Evolutionary conservation across 192 early-diverging fungal genomes (phyloP).

Genomic region (Geranomyces michiganensis): DNA sequence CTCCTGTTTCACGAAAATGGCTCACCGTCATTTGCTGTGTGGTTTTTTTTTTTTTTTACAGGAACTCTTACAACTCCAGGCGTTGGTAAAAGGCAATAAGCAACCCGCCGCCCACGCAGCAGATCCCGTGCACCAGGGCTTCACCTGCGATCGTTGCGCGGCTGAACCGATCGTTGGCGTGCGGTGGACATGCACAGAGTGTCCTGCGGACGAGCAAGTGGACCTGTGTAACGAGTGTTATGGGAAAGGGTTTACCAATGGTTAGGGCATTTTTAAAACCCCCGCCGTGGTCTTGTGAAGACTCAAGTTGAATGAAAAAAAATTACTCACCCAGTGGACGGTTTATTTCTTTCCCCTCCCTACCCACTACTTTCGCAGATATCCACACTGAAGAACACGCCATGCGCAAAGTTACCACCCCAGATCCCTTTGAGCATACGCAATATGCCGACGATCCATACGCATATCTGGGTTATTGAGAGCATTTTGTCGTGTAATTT

Average conservation of each 20-base stretch:
- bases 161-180: slow-evolving; percentile 34
- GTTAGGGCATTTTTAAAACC: too few relatives aligned
- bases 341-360: slow-evolving; percentile 1
- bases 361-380: too few relatives aligned
- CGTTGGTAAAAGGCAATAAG: slow-evolving; percentile 9
- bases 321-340: background rate
- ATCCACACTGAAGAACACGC: slow-evolving; percentile 13
- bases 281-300: too few relatives aligned
- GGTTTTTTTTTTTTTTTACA: background rate
- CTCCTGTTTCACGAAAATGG: too few relatives aligned
- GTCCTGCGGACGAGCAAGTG: slow-evolving; percentile 28
- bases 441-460: background rate
- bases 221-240: slow-evolving; percentile 31
- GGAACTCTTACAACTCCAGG: slow-evolving; percentile 29
- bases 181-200: slow-evolving; percentile 32
- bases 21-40: background rate
- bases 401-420: slow-evolving; percentile 11
- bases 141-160: slow-evolving; percentile 26
- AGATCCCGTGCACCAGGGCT: slow-evolving; percentile 33
- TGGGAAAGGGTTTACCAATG: slow-evolving; percentile 17
- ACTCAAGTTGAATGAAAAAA: too few relatives aligned
- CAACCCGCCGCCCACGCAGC: slow-evolving; percentile 26
- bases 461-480: slow-evolving; percentile 14
- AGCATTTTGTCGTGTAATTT: too few relatives aligned
- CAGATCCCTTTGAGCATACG: slow-evolving; percentile 1